Base-by-base conservation (phyloP, 805 yeast genomes). In the Yarrowia deformans region DNA sequence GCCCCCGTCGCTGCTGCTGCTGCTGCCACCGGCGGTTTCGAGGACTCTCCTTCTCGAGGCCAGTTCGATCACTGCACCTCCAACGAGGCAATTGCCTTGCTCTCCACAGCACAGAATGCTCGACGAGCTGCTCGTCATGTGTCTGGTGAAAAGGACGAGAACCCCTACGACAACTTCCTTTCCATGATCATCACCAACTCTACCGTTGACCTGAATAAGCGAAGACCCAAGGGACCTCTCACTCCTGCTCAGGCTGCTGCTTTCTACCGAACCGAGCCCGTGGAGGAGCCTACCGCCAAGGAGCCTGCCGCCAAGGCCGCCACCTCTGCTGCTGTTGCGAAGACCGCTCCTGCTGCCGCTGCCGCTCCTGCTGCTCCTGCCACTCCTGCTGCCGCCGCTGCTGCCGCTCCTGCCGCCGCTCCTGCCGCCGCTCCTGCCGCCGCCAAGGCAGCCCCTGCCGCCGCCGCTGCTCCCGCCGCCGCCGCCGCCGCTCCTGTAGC, bases 61-160 rank as follows among this genome's bases (percentile, higher is more conserved):
- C 45, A 63, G 45, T 63, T 63, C 54, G 56, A 63, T 14, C 68
- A 63, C n/a, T 48, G 55, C 39, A 63, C 55, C 18, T 63, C 68
- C 13, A 63, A 37, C 16, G 68, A 63, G 32, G 68, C 48, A 16
- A 3, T 63, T 39, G 68, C 68, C 32, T 39, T 48, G 23, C 56
- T 63, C 10, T 63, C 68, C n/a, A 23, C 68, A 13, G 68, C 68
- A 12, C 68, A 49, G 45, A 63, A 48, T 7, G 68, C 68, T 23
- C 68, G 68, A 37, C 68, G 56, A 37, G 56, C 56, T 16, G 68
- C 68, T 63, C 56, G 45, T 8, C 55, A 63, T 29, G 56, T 37
- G 8, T 63, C 68, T 70, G 75, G 79, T 9, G 76, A 77, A 13
- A 82, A 85, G 72, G 84, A 81, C 52, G 63, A 56, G 63, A 56